Evolutionary conservation across 371 early-diverging fungal species (phyloP).

Genomic region (Apophysomyces ossiformis): DNA sequence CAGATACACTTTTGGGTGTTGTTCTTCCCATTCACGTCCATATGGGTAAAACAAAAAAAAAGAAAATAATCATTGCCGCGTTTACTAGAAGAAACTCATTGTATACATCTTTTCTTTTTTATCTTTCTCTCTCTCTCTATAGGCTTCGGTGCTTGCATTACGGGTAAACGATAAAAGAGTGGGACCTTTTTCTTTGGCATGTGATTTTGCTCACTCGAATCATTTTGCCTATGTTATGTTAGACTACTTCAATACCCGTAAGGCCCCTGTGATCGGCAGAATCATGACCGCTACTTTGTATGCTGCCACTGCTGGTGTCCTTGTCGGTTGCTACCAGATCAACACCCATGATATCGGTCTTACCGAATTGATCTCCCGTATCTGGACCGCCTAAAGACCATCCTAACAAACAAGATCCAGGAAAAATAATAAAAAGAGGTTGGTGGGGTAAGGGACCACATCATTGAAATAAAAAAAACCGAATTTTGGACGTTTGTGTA

Average conservation of each 20-base stretch:
- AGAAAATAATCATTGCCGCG: slow-evolving; percentile 5
- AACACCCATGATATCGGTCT: slow-evolving; percentile 96
- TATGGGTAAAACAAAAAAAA: too few relatives aligned
- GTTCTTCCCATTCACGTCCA: slow-evolving; percentile 91
- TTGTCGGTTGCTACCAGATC: slow-evolving; percentile 91
- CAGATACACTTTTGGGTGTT: slow-evolving; percentile 88
- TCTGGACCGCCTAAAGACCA: slow-evolving; percentile 76
- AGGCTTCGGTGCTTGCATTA: slow-evolving; percentile 66
- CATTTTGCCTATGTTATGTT: slow-evolving; percentile 23
- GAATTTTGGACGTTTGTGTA: too few relatives aligned
- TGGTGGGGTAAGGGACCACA: too few relatives aligned
- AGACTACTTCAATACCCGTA: slow-evolving; percentile 87
- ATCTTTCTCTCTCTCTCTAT: slow-evolving; percentile 7
- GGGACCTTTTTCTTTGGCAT: slow-evolving; percentile 11
- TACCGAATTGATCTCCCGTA: slow-evolving; percentile 80
- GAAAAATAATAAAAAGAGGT: too few relatives aligned
- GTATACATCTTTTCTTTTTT: too few relatives aligned
- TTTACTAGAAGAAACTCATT: slow-evolving; percentile 1
- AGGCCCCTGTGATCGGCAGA: slow-evolving; percentile 66
- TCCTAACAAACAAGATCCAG: not conserved
- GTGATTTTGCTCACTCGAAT: not conserved
- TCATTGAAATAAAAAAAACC: too few relatives aligned
- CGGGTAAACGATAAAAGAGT: slow-evolving; percentile 36
- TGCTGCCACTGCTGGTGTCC: slow-evolving; percentile 68
- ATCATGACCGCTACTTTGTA: slow-evolving; percentile 67